Evolutionary conservation across 1,284 basidiomycete genomes (phyloP).

Genomic region (Rhizoctonia solani): DNA sequence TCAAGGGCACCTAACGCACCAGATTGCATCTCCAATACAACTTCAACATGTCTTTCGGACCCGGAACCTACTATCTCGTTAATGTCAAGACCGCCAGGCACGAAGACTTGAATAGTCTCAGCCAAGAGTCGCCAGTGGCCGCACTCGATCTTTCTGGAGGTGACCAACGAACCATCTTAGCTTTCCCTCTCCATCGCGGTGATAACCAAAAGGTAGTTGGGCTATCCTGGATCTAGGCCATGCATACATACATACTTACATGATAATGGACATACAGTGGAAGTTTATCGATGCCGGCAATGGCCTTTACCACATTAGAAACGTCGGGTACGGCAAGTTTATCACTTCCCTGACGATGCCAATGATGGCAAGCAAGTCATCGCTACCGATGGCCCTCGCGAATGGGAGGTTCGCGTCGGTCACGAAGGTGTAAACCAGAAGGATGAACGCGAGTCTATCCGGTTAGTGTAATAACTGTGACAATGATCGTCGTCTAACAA

Average conservation of each 20-base stretch:
- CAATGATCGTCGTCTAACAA: not conserved
- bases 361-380: constrained; percentile 29
- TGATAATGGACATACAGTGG: constrained; percentile 20
- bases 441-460: constrained; percentile 11
- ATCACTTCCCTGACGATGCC: constrained; percentile 27
- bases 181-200: constrained; percentile 1
- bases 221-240: not conserved
- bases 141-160: constrained; percentile 25
- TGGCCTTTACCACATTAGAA: not conserved
- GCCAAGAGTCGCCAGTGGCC: too few relatives aligned
- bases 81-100: constrained; percentile 27
- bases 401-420: constrained; percentile 25
- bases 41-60: constrained; percentile 8
- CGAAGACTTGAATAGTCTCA: too few relatives aligned
- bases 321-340: constrained; percentile 5
- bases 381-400: constrained; percentile 5
- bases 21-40: not conserved
- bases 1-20: not conserved
- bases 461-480: not conserved
- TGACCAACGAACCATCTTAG: constrained; percentile 12
- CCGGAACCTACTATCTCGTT: constrained; percentile 7
- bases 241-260: not conserved
- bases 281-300: not conserved
- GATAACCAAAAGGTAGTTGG: constrained; percentile 20
- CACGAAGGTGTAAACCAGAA: constrained; percentile 19